phyloP scores from a whole-genome alignment of 2,329 filamentous ascomycete genomes.

The Ceratocystis alfenasii region DNA sequence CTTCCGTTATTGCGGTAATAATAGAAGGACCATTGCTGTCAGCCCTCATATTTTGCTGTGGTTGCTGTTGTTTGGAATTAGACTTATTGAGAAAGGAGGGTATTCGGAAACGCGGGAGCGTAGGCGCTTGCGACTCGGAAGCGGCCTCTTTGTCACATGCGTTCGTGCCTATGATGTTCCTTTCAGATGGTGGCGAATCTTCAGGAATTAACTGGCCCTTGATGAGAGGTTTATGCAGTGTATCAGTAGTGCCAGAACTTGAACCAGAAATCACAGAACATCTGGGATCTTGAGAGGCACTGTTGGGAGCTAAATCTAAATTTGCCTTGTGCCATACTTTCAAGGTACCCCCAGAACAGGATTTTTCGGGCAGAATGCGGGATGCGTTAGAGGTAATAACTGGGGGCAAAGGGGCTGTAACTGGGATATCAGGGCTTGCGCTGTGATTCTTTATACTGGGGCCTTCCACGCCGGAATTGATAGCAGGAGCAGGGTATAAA shows the following conservation, averaged over 20 bases:
- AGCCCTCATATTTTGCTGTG: background rate
- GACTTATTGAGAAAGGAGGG: conserved; percentile 1
- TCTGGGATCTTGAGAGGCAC: too few relatives aligned
- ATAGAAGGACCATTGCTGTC: background rate
- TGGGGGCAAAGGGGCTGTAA: background rate
- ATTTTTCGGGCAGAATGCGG: background rate
- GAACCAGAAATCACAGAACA: background rate
- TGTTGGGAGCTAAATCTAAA: too few relatives aligned
- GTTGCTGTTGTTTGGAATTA: background rate
- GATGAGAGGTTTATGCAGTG: background rate
- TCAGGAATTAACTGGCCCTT: background rate
- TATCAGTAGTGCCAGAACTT: background rate
- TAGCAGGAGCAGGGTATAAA: background rate
- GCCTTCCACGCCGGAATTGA: background rate
- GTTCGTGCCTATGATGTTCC: background rate
- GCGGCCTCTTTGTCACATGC: background rate
- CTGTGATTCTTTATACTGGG: background rate
- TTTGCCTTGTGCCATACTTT: too few relatives aligned
- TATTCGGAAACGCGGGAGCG: background rate
- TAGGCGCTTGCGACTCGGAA: background rate
- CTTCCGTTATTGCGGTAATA: conserved; percentile 5
- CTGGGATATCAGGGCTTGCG: background rate
- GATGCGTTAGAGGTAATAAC: background rate
- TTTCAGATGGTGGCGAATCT: background rate
- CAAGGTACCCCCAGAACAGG: background rate